phyloP scores from a whole-genome alignment of 192 early-diverging fungal species.

The Podila clonocystis region DNA sequence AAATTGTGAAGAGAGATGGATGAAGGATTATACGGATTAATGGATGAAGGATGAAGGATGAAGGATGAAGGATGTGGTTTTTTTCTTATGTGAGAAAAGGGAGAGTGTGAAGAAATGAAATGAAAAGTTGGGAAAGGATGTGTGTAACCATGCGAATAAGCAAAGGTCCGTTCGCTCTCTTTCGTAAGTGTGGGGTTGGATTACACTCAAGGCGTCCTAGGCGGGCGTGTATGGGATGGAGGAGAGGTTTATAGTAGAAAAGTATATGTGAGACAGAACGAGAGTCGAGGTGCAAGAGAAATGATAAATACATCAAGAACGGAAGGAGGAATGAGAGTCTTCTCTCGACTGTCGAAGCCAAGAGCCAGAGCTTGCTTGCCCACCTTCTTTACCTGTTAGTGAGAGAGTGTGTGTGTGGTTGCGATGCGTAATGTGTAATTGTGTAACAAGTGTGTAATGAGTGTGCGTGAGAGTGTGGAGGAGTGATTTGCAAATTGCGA shows the following conservation, averaged over 20 bases:
- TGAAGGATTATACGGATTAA: neutral
- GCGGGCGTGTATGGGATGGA: too few relatives aligned
- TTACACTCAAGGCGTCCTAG: too few relatives aligned
- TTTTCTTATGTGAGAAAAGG: too few relatives aligned
- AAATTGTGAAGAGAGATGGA: neutral
- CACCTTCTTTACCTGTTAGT: neutral
- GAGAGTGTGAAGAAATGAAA: neutral
- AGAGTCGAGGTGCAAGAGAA: neutral
- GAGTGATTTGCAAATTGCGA: neutral
- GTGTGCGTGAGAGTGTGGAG: neutral
- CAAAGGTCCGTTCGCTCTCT: too few relatives aligned
- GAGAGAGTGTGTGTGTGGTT: neutral
- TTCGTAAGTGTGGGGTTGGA: too few relatives aligned
- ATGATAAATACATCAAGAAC: neutral
- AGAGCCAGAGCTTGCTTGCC: neutral
- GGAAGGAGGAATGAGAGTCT: neutral
- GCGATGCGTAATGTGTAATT: neutral
- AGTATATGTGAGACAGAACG: neutral
- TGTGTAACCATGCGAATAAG: too few relatives aligned
- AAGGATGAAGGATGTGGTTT: neutral
- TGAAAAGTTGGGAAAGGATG: too few relatives aligned
- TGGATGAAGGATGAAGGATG: neutral
- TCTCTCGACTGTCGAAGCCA: neutral
- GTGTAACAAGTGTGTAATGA: neutral
- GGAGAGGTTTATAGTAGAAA: too few relatives aligned